Percentiles rank a stretch among this genome's conserved stretches.
phyloP scores from a whole-genome alignment of 805 yeast genomes.

The Metschnikowia koreensis region DNA sequence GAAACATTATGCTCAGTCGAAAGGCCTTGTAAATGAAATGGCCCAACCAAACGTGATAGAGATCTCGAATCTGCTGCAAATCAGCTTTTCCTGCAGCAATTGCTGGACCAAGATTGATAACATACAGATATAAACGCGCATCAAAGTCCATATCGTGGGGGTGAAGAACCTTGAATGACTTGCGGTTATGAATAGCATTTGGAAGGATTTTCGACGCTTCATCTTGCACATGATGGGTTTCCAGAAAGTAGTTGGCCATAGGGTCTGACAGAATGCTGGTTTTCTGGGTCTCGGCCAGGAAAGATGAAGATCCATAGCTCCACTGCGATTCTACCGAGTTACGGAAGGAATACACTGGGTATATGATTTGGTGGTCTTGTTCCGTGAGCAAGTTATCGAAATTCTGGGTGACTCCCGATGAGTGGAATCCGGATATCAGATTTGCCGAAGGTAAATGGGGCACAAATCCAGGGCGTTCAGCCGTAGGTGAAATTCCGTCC shows the following conservation, averaged over 20 bases:
- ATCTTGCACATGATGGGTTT: neutral
- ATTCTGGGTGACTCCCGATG: conserved; percentile 22
- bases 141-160: conserved; percentile 8
- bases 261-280: neutral
- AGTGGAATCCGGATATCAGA: neutral
- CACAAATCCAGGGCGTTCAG: neutral
- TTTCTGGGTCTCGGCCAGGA: neutral
- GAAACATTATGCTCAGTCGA: conserved; percentile 29
- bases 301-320: neutral
- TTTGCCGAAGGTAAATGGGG: neutral
- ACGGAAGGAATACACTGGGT: conserved; percentile 35
- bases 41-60: conserved; percentile 34
- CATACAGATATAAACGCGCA: conserved; percentile 1
- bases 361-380: conserved; percentile 32
- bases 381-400: conserved; percentile 34
- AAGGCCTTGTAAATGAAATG: conserved; percentile 29
- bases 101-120: conserved; percentile 16
- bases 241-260: neutral
- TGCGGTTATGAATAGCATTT: conserved; percentile 5
- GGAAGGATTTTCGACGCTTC: conserved; percentile 8
- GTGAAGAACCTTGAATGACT: conserved; percentile 1
- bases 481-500: neutral
- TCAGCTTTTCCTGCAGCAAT: conserved; percentile 27
- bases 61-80: conserved; percentile 26
- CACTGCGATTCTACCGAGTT: conserved; percentile 5